Base-by-base conservation (phyloP, 202 grass and related monocot genomes). In the Dendrocalamus latiflorus region DNA sequence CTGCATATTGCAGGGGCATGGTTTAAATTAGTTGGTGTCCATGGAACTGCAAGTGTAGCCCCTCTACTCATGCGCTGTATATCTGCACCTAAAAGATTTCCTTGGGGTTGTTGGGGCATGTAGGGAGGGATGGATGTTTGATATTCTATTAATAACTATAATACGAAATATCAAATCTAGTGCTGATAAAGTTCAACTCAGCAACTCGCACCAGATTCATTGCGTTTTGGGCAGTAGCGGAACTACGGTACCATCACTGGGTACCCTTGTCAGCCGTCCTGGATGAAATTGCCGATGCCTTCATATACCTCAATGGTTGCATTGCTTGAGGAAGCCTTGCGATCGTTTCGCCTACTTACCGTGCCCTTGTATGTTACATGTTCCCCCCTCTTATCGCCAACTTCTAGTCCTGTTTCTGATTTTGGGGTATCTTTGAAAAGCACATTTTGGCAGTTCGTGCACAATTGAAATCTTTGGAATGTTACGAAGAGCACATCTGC, bases 181-280 rank as follows among this genome's bases (percentile, higher is more conserved):
- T 53, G 76, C 33, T 38, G 44, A 79, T 79, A 48, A 67, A 51
- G n/a, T 65, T 66, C 76, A 54, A 66, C 30, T 48, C 4, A 66
- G 61, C 45, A 78, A 78, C 20, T 49, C 13, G 30, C 44, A 79
- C n/a, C 15, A 51, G 34, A 66, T 54, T 67, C 9, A 39, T 39
- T 69, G 50, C 10, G 17, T 43, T 68, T 25, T 68, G 9, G 63
- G 65, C 21, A 54, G 47, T 79, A 78, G 43, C 4, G 5, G 13
- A 65, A 79, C 42, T 24, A 69, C 34, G 10, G 34, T 3, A 54
- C 51, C 51, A 21, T 54, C 7, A n/a, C 34, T 43, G 21, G n/a
- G 76, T 79, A 21, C 20, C 44, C 20, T 18, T 79, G 45, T 30
- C 7, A 2, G 14, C 48, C 62, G 39, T 79, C 34, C 48, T 66